Percentiles rank a stretch among this genome's conserved stretches.
Evolutionary conservation across 805 yeast genomes (phyloP).

Genomic region (Kazachstania bromeliacearum): DNA sequence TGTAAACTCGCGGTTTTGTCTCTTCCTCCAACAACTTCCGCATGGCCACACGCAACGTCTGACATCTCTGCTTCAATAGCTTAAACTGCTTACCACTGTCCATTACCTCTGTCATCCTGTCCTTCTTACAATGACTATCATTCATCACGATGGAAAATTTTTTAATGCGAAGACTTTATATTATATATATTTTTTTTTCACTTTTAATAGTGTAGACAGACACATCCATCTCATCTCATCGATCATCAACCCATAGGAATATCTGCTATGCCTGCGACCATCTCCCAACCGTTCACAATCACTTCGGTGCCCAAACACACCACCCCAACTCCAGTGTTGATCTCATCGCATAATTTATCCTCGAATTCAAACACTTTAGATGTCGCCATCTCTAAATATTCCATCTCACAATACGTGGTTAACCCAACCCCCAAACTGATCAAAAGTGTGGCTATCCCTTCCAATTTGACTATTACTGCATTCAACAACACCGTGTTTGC

Average conservation of each 20-base stretch:
- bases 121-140: no score
- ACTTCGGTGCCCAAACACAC: slow-evolving; percentile 25
- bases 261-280: slow-evolving; percentile 27
- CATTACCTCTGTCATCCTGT: neutral
- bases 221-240: no score
- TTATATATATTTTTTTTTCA: no score
- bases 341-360: slow-evolving; percentile 8
- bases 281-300: slow-evolving; percentile 30
- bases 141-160: no score
- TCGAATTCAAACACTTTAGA: slow-evolving; percentile 23
- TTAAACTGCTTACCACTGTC: slow-evolving; percentile 7
- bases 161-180: no score
- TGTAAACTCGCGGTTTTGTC: slow-evolving; percentile 21
- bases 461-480: slow-evolving; percentile 28
- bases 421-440: slow-evolving; percentile 31
- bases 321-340: slow-evolving; percentile 6
- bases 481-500: slow-evolving; percentile 15
- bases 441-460: slow-evolving; percentile 26
- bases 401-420: slow-evolving; percentile 27
- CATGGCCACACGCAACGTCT: slow-evolving; percentile 14
- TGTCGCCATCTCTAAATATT: slow-evolving; percentile 29
- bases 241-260: slow-evolving; percentile 11
- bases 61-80: slow-evolving; percentile 12
- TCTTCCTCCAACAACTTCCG: slow-evolving; percentile 16
- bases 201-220: no score